These are phyloP conservation scores for Arthrobotrys conoides DNA, from an alignment of 2,329 filamentous ascomycete species.

Conservation along the genomic window DNA sequence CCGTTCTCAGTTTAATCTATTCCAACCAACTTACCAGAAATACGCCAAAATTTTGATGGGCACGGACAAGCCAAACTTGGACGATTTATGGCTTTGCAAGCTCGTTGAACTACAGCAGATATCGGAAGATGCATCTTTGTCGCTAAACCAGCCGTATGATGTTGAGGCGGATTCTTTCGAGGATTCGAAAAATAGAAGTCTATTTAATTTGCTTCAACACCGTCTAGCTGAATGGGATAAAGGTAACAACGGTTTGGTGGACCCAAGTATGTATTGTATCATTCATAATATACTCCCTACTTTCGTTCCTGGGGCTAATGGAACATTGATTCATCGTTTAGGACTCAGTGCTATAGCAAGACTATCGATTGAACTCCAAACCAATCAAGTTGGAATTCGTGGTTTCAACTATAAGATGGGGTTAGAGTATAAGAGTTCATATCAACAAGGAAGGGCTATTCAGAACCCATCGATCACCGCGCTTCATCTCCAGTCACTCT, in stretches of 20 bases:
- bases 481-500: slow-evolving; percentile 23
- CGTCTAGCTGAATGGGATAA: slow-evolving; percentile 22
- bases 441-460: neutral
- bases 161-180: slow-evolving; percentile 31
- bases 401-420: slow-evolving; percentile 26
- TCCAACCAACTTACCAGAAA: slow-evolving; percentile 17
- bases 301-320: neutral
- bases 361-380: slow-evolving; percentile 15
- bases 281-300: neutral
- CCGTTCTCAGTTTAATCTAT: slow-evolving; percentile 20
- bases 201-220: slow-evolving; percentile 12
- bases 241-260: neutral
- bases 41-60: slow-evolving; percentile 10
- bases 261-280: slow-evolving; percentile 3
- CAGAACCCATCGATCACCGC: slow-evolving; percentile 13
- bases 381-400: slow-evolving; percentile 19
- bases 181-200: slow-evolving; percentile 7
- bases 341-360: slow-evolving; percentile 3
- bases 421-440: slow-evolving; percentile 10
- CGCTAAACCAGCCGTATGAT: slow-evolving; percentile 15
- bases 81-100: slow-evolving; percentile 30
- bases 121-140: slow-evolving; percentile 26
- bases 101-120: slow-evolving; percentile 30
- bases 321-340: neutral
- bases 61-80: neutral